These are phyloP conservation scores for Alternaria brassicicola DNA, from an alignment of 2,329 filamentous ascomycete species.

Conservation along the genomic window DNA sequence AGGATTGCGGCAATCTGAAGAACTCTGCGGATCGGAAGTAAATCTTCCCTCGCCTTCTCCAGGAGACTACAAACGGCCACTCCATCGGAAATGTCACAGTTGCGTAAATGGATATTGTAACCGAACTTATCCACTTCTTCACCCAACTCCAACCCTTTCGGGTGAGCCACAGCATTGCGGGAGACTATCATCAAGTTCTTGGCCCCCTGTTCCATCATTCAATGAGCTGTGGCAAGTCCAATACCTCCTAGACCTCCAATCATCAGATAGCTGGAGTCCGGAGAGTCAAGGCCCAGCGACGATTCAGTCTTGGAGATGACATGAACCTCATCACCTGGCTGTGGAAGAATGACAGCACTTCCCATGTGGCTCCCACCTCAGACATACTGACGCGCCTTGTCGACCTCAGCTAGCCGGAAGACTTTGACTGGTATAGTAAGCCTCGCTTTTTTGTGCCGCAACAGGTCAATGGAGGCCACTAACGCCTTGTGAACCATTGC, in stretches of 20 bases:
- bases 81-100: background rate
- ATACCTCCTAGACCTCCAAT: constrained; percentile 31
- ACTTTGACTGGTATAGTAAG: background rate
- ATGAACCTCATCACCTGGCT: background rate
- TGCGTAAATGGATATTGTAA: background rate
- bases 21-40: constrained; percentile 1
- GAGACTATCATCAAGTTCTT: constrained; percentile 21
- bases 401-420: background rate
- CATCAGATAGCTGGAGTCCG: constrained; percentile 29
- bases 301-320: background rate
- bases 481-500: background rate
- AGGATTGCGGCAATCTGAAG: background rate
- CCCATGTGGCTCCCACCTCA: background rate
- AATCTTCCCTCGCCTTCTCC: background rate
- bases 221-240: constrained; percentile 22
- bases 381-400: background rate
- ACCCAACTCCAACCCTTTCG: background rate
- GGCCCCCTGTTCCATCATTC: constrained; percentile 24
- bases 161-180: background rate
- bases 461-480: background rate
- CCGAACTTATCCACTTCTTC: background rate
- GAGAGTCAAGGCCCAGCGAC: background rate
- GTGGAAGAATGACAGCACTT: background rate
- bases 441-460: background rate
- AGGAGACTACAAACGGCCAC: background rate